Evolutionary conservation across 1,284 basidiomycete species (phyloP), one percentile per base, ranked within the genome.

Genomic region (Heterobasidion annosum): DNA sequence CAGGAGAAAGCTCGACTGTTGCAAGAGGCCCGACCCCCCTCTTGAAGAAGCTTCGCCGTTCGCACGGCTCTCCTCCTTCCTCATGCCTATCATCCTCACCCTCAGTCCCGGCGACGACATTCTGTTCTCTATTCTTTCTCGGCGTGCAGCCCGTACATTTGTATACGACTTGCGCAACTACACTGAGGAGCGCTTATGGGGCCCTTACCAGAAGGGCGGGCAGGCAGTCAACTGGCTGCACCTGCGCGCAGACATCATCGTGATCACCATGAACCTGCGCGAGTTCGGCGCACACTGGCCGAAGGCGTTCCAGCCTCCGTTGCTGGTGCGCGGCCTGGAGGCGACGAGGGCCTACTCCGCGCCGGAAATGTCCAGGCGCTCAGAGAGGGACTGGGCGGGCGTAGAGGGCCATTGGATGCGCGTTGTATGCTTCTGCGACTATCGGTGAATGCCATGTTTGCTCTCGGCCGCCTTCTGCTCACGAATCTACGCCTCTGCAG

Each of bases 401-500:
- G 75, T 86, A 3, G 79, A 82, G 64, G 85, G 83, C 63, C 76
- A 73, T 15, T 88, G 85, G 85, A 72, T 77, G 59, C 71, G 85
- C 65, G 80, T 82, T 58, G 79, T 87, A 13, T 85, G 78, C 55
- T 88, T 85, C 60, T 83, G 87, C 82, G 85, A 88, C 67, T 85
- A 86, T 66, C 75, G 82, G 84, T 85, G 58, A 48, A 76, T 46
- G 50, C 34, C 8, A 15, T 13, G 10, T 15, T 3, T n/a, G 44
- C 25, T 45, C 34, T 8, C 37, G 10, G 51, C 42, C 40, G 1
- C 18, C 32, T 13, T 33, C 16, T 47, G 7, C 33, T 48, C 34
- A 54, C 44, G n/a, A 12, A n/a, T 40, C 34, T 33, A 34, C 54
- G 6, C n/a, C 12, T 56, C 32, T 58, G 18, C 43, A 82, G 81